Base-by-base conservation (phyloP, 179 eudicot genomes). In the Pouteria campechiana region DNA sequence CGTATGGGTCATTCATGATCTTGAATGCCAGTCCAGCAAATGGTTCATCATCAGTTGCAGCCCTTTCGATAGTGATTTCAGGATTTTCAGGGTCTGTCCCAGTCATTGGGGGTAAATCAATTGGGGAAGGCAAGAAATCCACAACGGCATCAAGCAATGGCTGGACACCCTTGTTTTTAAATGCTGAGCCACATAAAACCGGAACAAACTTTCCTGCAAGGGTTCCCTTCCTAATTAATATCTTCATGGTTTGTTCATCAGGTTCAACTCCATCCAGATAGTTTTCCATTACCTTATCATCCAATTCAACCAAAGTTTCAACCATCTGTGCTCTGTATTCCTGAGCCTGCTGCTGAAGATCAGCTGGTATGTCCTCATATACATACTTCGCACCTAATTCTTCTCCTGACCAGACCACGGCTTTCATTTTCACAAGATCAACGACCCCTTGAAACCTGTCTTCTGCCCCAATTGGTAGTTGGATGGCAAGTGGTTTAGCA, bases 151-250 rank as follows among this genome's bases (percentile, higher is more conserved):
- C 98, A 29, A 90, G 84, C 61, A 90, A 63, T 33, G 98, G 93
- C 55, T 89, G 97, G 44, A 89, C 97, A 21, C 97, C 98, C 69
- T 90, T 90, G 54, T 90, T 90, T 67, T 90, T 90, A 54, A 90
- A 86, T 25, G 98, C 98, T 5, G 98, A 86, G 22, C 98, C 98
- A 60, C 98, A 90, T 55, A 90, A 43, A 29, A 90, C 78, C 0
- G 97, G 97, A 39, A 90, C 98, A 58, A 90, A 90, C 37, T 31
- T 68, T 31, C 55, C 72, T 8, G 61, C 15, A 31, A 90, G 69
- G 1, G 98, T 72, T 32, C 98, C 98, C 67, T 79, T 67, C 49
- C 98, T 68, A 14, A 90, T 70, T 18, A 90, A 67, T 55, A 60
- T 66, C 84, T 81, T 90, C 7, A 86, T 53, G 5, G 90, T 85